Conservation (phyloP, 2,329 filamentous ascomycete genomes). For the Cladosporium sp. region DNA sequence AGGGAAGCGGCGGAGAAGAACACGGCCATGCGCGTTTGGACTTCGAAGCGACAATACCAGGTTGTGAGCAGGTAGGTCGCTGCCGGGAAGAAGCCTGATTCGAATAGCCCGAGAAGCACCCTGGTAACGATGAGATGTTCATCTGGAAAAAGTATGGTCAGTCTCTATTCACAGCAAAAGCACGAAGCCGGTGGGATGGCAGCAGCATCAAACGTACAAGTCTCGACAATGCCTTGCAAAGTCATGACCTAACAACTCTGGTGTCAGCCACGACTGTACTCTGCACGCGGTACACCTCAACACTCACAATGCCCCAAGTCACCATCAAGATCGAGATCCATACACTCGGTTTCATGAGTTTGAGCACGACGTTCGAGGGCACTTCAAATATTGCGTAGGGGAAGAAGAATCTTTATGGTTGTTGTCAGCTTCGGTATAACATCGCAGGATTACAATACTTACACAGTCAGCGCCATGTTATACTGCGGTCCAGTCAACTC, state of each 20-base stretch:
- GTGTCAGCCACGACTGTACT: conserved; percentile 44
- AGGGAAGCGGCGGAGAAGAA: conserved; percentile 53
- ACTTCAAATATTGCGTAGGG: conserved; percentile 49
- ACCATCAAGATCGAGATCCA: conserved; percentile 37
- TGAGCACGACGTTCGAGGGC: conserved; percentile 45
- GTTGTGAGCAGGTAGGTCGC: conserved; percentile 59
- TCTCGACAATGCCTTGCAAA: conserved; percentile 34
- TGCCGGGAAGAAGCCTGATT: conserved; percentile 59
- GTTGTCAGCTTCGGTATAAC: neutral
- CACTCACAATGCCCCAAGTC: conserved; percentile 33
- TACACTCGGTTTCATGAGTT: conserved; percentile 43
- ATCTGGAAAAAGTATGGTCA: conserved; percentile 20
- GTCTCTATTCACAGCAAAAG: conserved; percentile 1
- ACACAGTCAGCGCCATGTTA: conserved; percentile 36
- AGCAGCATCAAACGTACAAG: conserved; percentile 24
- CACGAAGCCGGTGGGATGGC: conserved; percentile 14
- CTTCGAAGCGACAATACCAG: conserved; percentile 47
- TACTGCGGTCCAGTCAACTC: conserved; percentile 23
- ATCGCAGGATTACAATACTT: neutral
- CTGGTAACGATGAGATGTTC: conserved; percentile 13
- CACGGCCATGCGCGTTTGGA: conserved; percentile 45
- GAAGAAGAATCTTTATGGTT: conserved; percentile 39
- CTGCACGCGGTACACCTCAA: conserved; percentile 48
- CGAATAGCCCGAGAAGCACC: conserved; percentile 45
- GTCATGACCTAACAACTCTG: conserved; percentile 35